phyloP scores from a whole-genome alignment of 768 basidiomycete species.

The Myochromella boudieri region DNA sequence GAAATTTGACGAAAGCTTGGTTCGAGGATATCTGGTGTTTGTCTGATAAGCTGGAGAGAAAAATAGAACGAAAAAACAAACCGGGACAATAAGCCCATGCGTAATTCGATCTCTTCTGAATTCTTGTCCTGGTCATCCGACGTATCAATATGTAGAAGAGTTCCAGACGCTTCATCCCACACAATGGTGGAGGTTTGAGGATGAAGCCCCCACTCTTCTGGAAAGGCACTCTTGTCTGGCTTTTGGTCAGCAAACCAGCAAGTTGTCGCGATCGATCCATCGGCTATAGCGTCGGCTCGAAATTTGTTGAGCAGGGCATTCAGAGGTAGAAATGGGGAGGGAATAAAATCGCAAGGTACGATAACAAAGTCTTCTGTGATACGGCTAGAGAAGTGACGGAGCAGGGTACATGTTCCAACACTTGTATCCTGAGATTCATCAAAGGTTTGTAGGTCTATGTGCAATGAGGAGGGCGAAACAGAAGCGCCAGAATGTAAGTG shows the following conservation, averaged over 20 bases:
- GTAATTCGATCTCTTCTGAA: constrained; percentile 68
- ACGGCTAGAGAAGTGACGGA: constrained; percentile 72
- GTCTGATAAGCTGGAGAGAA: constrained; percentile 2
- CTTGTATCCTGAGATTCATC: constrained; percentile 69
- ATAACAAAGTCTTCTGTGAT: constrained; percentile 87
- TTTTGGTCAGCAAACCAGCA: constrained; percentile 60
- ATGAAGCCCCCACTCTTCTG: constrained; percentile 67
- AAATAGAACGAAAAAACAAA: constrained; percentile 26
- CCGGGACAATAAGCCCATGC: constrained; percentile 74
- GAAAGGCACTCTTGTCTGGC: constrained; percentile 51
- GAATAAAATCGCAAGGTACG: constrained; percentile 88
- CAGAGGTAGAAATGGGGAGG: constrained; percentile 72
- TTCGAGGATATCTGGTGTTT: constrained; percentile 62
- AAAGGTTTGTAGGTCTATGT: constrained; percentile 77
- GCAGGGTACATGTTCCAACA: constrained; percentile 71
- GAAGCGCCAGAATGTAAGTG: constrained; percentile 72
- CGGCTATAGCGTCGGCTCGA: constrained; percentile 64
- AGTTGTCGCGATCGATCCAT: constrained; percentile 62
- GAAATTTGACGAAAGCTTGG: constrained; percentile 62
- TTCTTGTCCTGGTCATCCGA: constrained; percentile 68
- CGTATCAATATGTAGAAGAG: constrained; percentile 72
- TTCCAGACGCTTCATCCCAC: constrained; percentile 66
- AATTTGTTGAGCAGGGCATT: constrained; percentile 77
- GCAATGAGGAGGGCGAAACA: constrained; percentile 61
- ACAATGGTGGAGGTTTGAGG: constrained; percentile 51